Percentiles rank a stretch among this genome's conserved stretches.
Evolutionary conservation across 2,329 filamentous ascomycete genomes (phyloP).

Genomic region (Fusarium sp.): DNA sequence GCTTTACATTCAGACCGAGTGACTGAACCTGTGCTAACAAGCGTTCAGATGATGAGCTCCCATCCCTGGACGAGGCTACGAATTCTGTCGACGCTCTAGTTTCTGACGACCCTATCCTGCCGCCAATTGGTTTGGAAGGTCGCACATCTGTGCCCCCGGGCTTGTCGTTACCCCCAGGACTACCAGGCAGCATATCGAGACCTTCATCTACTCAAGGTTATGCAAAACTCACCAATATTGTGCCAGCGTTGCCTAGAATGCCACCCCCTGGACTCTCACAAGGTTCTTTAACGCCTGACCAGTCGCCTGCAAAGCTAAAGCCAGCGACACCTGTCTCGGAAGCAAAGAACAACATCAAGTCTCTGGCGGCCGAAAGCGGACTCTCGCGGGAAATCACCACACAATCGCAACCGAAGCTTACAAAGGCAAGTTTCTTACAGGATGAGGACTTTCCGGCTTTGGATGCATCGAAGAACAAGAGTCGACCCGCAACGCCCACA

Average conservation of each 20-base stretch:
- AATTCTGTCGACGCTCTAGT: slow-evolving; percentile 76
- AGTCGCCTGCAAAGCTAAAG: slow-evolving; percentile 47
- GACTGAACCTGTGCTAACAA: slow-evolving; percentile 54
- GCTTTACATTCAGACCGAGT: slow-evolving; percentile 34
- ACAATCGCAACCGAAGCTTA: slow-evolving; percentile 46
- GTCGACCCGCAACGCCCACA: slow-evolving; percentile 50
- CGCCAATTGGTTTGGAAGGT: slow-evolving; percentile 22
- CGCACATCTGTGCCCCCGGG: slow-evolving; percentile 48
- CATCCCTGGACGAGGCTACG: slow-evolving; percentile 68
- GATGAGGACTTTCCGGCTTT: slow-evolving; percentile 73
- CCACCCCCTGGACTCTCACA: slow-evolving; percentile 41
- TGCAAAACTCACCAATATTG: slow-evolving; percentile 37
- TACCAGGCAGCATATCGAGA: slow-evolving; percentile 33
- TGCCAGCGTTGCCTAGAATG: slow-evolving; percentile 42
- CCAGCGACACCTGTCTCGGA: slow-evolving; percentile 42
- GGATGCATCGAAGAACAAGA: slow-evolving; percentile 54
- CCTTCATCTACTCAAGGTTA: slow-evolving; percentile 34
- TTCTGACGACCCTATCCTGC: slow-evolving; percentile 60
- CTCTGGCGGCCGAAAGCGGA: slow-evolving; percentile 57
- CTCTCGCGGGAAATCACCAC: slow-evolving; percentile 59
- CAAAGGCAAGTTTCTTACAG: slow-evolving; percentile 54
- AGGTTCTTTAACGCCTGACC: slow-evolving; percentile 48
- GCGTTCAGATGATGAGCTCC: slow-evolving; percentile 70
- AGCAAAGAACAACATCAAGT: slow-evolving; percentile 58
- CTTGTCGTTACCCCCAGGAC: slow-evolving; percentile 39